These are phyloP conservation scores for Leishmania arabica DNA, from an alignment of 208 protist genomes.

Conservation along the genomic window DNA sequence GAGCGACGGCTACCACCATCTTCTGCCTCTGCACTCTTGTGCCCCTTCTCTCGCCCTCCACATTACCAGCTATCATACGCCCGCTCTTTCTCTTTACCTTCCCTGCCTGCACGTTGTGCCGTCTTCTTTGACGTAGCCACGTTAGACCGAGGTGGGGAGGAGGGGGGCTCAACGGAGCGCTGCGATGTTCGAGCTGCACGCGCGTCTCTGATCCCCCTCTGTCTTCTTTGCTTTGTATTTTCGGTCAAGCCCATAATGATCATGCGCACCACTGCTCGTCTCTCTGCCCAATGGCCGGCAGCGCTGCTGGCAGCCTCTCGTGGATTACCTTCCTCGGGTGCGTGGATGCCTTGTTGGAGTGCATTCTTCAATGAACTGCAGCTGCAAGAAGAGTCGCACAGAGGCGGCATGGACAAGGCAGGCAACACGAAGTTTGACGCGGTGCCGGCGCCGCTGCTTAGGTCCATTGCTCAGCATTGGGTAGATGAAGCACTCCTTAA, in stretches of 20 bases:
- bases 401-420: not conserved
- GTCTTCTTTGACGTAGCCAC: not conserved
- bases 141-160: not conserved
- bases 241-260: not conserved
- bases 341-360: not conserved
- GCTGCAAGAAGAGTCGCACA: not conserved
- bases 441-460: constrained; percentile 7
- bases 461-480: constrained; percentile 24
- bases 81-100: not conserved
- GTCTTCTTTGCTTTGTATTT: not conserved
- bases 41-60: not conserved
- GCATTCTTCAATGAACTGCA: constrained; percentile 4
- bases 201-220: not conserved
- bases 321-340: not conserved
- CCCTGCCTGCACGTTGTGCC: not conserved
- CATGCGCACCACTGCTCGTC: not conserved
- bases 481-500: constrained; percentile 9
- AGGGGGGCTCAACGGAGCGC: not conserved
- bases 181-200: not conserved
- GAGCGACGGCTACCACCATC: not conserved
- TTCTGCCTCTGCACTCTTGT: not conserved
- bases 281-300: not conserved
- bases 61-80: not conserved
- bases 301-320: not conserved
- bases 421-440: not conserved